These are phyloP conservation scores for Phoma herbarum DNA, from an alignment of 2,329 filamentous ascomycete genomes.

Conservation along the genomic window DNA sequence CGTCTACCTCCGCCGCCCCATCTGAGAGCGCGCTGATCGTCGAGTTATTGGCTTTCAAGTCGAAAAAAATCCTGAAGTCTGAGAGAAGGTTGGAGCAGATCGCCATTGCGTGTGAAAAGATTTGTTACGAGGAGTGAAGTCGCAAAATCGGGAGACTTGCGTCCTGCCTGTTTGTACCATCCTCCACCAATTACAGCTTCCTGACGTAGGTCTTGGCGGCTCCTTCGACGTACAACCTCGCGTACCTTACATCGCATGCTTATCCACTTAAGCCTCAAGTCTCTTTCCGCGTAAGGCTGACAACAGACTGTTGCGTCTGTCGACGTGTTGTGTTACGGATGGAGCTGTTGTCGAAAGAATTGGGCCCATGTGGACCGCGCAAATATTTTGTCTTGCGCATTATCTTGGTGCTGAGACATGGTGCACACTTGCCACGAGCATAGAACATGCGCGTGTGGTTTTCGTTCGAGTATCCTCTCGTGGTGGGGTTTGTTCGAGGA, in stretches of 20 bases:
- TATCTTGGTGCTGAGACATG: neutral
- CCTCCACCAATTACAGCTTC: neutral
- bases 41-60: neutral
- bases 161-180: neutral
- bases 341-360: neutral
- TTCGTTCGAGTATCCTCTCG: neutral
- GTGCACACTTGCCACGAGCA: neutral
- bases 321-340: neutral
- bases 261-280: neutral
- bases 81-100: constrained; percentile 1
- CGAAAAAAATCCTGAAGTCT: neutral
- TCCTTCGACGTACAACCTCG: neutral
- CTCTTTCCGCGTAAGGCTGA: neutral
- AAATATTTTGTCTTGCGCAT: neutral
- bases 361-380: neutral
- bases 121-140: neutral
- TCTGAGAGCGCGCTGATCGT: neutral
- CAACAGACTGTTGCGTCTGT: neutral
- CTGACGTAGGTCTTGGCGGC: constrained; percentile 6
- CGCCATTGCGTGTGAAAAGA: neutral
- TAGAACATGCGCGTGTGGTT: neutral
- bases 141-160: neutral
- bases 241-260: neutral
- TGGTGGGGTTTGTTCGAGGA: neutral
- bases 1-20: neutral